Evolutionary conservation across 1,284 basidiomycete species (phyloP), one percentile per base, ranked within the genome.

Genomic region (Pulchroboletus neoregius): DNA sequence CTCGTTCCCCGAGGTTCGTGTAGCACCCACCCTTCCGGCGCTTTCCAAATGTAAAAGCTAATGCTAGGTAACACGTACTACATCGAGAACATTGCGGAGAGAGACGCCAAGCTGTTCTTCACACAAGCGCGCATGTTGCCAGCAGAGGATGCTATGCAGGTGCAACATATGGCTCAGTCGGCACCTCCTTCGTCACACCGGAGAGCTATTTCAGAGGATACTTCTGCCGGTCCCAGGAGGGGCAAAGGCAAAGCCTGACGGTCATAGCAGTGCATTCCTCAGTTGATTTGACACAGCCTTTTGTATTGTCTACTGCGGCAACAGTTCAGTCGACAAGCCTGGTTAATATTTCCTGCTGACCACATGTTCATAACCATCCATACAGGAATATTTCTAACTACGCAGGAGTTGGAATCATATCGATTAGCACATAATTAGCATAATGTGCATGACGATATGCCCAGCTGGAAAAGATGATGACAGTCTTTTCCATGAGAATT

Each of bases 41-140:
- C 5, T 23, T 34, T 31, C 36, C 42, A 30, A 23, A 48, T 27
- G 43, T 23, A 52, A 12, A 37, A 18, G 4, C 23, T 42, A 7
- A 22, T 23, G 16, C 11, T 58, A 89, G 93, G 92, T 23, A 99
- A 99, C 67, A 79, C 78, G 6, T 99, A 99, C 67, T 80, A 80
- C 45, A 91, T 99, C 62, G 79, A 87, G 60, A 98, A 98, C 66
- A 84, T 95, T 18, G 82, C 80, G 15, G 76, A 87, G 35, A 79
- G 90, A 24, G 84, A 88, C 41, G 88, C 87, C 10, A 82, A 80
- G 58, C 68, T 99, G 7, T 95, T 95, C 72, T 99, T 99, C 68
- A 85, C 93, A 0, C 96, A 98, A 70, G 89, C 90, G 1, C 81
- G 94, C 30, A 90, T 90, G 68, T 70, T 89, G 11, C 58, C 55